A percentile compares a stretch with the other conserved stretches of the same genome.
Evolutionary conservation across 2,329 filamentous ascomycete genomes (phyloP).

Genomic region (Aspergillus pseudotamarii): DNA sequence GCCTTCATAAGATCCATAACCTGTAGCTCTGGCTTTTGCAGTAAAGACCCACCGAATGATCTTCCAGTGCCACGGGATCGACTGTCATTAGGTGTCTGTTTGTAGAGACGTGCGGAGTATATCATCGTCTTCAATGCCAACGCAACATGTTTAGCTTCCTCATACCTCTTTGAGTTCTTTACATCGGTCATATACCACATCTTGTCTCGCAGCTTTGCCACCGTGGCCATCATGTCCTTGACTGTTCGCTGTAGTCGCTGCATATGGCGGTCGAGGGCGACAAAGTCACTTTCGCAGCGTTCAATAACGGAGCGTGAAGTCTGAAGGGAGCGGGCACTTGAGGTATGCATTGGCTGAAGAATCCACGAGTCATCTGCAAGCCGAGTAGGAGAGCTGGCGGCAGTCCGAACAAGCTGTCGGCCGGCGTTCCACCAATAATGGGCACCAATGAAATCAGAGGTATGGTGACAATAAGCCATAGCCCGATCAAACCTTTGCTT

Average conservation of each 20-base stretch:
- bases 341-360: constrained; percentile 72
- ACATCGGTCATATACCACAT: constrained; percentile 99
- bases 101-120: constrained; percentile 49
- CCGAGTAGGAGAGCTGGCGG: constrained; percentile 53
- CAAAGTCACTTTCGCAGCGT: constrained; percentile 53
- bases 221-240: constrained; percentile 71
- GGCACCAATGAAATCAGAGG: constrained; percentile 80
- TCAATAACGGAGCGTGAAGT: constrained; percentile 37
- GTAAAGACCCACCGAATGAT: constrained; percentile 58
- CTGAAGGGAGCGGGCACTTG: constrained; percentile 44
- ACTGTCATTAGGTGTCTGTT: constrained; percentile 32
- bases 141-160: constrained; percentile 82
- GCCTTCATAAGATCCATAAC: constrained; percentile 86
- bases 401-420: constrained; percentile 67
- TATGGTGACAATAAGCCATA: constrained; percentile 73
- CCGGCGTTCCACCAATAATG: constrained; percentile 85
- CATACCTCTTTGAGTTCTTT: constrained; percentile 83
- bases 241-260: constrained; percentile 75
- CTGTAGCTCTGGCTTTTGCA: constrained; percentile 81
- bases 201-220: constrained; percentile 82
- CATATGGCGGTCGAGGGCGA: constrained; percentile 81
- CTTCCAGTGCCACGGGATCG: constrained; percentile 49
- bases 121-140: constrained; percentile 88
- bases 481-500: constrained; percentile 61
- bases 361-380: constrained; percentile 68